Evolutionary conservation across 1,284 basidiomycete species (phyloP).

Genomic region (Cryptococcus jaspeensis): DNA sequence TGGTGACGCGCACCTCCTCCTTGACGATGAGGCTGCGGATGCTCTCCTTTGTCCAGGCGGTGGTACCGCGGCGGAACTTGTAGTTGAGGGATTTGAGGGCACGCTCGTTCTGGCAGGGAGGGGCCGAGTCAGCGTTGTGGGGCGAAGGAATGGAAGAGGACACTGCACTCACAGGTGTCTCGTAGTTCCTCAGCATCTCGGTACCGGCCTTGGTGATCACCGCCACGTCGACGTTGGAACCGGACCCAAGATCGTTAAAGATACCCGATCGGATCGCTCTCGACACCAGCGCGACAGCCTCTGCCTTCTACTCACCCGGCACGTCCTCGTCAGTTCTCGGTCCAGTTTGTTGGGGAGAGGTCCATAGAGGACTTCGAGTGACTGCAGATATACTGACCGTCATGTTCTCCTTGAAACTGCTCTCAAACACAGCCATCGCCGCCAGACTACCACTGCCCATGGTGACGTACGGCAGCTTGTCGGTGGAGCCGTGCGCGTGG

Average conservation of each 20-base stretch:
- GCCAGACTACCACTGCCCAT: slow-evolving; percentile 97
- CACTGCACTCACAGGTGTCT: slow-evolving; percentile 72
- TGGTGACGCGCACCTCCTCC: slow-evolving; percentile 61
- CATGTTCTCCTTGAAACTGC: slow-evolving; percentile 79
- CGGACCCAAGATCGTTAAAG: slow-evolving; percentile 98
- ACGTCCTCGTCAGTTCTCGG: too few relatives aligned
- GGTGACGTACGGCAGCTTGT: slow-evolving; percentile 97
- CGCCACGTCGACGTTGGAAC: slow-evolving; percentile 95
- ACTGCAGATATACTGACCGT: slow-evolving; percentile 57
- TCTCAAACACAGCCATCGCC: slow-evolving; percentile 98
- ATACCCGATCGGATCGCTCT: slow-evolving; percentile 92
- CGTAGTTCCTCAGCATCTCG: slow-evolving; percentile 85
- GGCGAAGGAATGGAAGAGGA: not conserved
- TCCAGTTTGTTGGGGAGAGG: too few relatives aligned
- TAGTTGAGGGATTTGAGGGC: slow-evolving; percentile 74
- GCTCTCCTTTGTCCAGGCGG: slow-evolving; percentile 78
- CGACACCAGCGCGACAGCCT: slow-evolving; percentile 80
- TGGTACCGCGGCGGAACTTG: slow-evolving; percentile 80
- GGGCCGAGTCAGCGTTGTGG: not conserved
- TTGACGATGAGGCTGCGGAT: slow-evolving; percentile 68
- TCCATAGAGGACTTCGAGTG: too few relatives aligned
- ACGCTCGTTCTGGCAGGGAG: slow-evolving; percentile 63
- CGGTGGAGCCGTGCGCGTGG: slow-evolving; percentile 94
- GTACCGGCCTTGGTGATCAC: slow-evolving; percentile 81
- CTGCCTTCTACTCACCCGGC: slow-evolving; percentile 60